Base-by-base conservation (phyloP, 805 yeast genomes). In the Cyberlindnera maritima region DNA sequence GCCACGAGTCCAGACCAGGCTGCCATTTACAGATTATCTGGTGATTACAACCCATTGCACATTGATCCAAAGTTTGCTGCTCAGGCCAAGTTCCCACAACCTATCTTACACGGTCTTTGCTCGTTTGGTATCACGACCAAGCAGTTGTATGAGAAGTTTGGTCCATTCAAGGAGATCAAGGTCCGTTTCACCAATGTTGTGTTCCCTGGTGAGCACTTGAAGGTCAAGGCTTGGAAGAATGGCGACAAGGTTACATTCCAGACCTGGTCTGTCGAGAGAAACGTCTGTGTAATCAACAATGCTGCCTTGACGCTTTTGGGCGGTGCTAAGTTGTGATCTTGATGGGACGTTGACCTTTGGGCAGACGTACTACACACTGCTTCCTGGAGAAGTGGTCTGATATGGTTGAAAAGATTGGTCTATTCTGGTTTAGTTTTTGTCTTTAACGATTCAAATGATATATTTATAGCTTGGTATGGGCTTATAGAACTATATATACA, bases 11-110 rank as follows among this genome's bases (percentile, higher is more conserved):
- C 67, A 36, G 87, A 90, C 65, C 89, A 83, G 66, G 97, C 97
- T 39, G 88, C 96, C 4, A 68, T 91, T 46, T 92, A 92, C 72
- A 80, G 99, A 65, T 74, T 92, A 51, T 84, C 92, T 51, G 98
- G 97, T 45, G 99, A 92, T 72, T 83, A 83, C 67, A 92, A 92
- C 68, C 99, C 99, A 50, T 77, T 92, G 58, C 99, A 91, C 71
- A 84, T 92, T 63, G 98, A 92, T 70, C 97, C 98, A 17, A 74
- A 66, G 26, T 85, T 91, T 68, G 97, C 98, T 14, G 79, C 83
- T 53, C 87, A 87, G 47, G 97, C 92, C 40, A 85, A 85, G 51
- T 92, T 92, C 66, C 81, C 81, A 41, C 70, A 72, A 46, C 99
- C 99, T 41, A 92, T 92, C 57, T 76, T 92, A 55, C 99, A 92